Evolutionary conservation across 305 asterid species (phyloP).

Genomic region (Fraxinus angustifolia): DNA sequence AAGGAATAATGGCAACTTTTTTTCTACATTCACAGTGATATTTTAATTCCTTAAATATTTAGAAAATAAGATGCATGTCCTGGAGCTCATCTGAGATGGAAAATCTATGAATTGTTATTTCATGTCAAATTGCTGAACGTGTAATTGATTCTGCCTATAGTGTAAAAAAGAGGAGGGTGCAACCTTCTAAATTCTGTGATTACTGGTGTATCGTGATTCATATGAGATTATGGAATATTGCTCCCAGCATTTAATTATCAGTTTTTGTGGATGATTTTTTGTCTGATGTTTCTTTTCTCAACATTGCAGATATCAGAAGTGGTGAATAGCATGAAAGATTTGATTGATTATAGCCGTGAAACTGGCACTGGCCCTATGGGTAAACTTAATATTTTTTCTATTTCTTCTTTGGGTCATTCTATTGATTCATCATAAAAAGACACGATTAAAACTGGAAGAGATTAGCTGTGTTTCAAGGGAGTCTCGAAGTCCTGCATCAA

Average conservation of each 20-base stretch:
- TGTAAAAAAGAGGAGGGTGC: neutral
- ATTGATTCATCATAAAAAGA: neutral
- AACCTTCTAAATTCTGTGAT: neutral
- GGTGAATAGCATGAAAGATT: conserved; percentile 54
- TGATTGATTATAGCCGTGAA: conserved; percentile 48
- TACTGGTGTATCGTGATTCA: neutral
- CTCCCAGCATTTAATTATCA: neutral
- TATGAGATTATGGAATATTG: neutral
- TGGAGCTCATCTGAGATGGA: neutral
- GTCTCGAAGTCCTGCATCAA: neutral
- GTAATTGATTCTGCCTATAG: neutral
- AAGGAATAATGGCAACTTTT: neutral
- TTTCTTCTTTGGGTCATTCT: neutral
- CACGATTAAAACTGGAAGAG: neutral
- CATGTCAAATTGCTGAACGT: neutral
- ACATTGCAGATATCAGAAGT: conserved; percentile 53
- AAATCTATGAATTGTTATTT: neutral
- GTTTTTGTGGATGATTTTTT: neutral
- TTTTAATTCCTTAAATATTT: neutral
- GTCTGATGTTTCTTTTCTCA: conserved; percentile 12
- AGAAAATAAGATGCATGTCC: neutral
- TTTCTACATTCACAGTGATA: neutral
- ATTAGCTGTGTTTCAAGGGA: neutral
- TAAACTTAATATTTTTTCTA: conserved; percentile 1
- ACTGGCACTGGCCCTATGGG: conserved; percentile 37